Percentiles rank a stretch among this genome's conserved stretches.
Evolutionary conservation across 331 rosid species (phyloP).

Genomic region (Saraca asoca): DNA sequence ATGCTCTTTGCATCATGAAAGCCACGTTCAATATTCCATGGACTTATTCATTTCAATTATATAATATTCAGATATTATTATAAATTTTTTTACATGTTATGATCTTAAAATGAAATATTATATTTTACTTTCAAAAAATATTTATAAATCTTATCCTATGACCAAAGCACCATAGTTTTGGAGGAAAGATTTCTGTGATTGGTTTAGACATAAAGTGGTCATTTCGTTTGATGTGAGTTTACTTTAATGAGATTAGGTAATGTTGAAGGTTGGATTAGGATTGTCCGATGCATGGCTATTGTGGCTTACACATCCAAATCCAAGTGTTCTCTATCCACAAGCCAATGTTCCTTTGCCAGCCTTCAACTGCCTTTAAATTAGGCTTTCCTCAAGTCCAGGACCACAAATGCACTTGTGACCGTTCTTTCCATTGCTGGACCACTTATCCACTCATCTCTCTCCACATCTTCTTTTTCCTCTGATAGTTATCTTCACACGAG

Average conservation of each 20-base stretch:
- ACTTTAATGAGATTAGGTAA: not conserved
- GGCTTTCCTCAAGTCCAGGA: conserved; percentile 65
- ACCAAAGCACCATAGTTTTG: not conserved
- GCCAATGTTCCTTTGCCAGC: conserved; percentile 48
- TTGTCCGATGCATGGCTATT: conserved; percentile 26
- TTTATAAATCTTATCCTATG: not conserved
- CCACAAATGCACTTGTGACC: conserved; percentile 69
- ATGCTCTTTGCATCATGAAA: conserved; percentile 38
- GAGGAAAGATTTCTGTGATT: not conserved
- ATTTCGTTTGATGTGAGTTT: conserved; percentile 28
- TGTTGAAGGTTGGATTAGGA: conserved; percentile 10
- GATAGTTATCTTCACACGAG: conserved; percentile 19
- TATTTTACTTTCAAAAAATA: too few species aligned
- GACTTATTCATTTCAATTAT: too few species aligned
- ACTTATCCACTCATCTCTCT: conserved; percentile 50
- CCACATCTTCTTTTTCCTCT: conserved; percentile 28
- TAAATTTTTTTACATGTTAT: too few species aligned
- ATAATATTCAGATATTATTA: too few species aligned
- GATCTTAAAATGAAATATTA: too few species aligned
- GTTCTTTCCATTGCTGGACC: conserved; percentile 57
- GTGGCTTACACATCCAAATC: conserved; percentile 18
- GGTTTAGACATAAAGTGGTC: conserved; percentile 2
- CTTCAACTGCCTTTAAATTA: conserved; percentile 41
- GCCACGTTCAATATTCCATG: not conserved
- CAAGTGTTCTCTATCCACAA: conserved; percentile 19